These are phyloP conservation scores for Colletotrichum echinochloae DNA, from an alignment of 2,329 filamentous ascomycete genomes.

Conservation along the genomic window DNA sequence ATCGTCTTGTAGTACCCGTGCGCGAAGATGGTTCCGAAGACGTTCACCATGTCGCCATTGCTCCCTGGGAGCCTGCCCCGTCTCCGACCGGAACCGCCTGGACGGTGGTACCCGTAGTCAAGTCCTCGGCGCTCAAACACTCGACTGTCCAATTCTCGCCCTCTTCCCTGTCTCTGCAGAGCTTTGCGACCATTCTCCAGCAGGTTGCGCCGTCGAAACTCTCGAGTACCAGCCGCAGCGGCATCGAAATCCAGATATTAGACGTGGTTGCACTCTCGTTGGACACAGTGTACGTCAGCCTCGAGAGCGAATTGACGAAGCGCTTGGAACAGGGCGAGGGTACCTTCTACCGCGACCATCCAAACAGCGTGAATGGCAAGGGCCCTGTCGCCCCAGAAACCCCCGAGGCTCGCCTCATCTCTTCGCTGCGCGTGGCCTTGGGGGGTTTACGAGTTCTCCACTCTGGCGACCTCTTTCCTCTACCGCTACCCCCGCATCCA, in stretches of 20 bases:
- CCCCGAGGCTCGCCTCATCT: slow-evolving; percentile 57
- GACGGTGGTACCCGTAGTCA: slow-evolving; percentile 84
- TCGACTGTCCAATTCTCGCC: slow-evolving; percentile 85
- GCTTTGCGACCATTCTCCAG: slow-evolving; percentile 80
- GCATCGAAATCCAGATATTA: slow-evolving; percentile 86
- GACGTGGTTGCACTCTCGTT: slow-evolving; percentile 84
- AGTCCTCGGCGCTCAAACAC: slow-evolving; percentile 73
- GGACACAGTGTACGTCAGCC: slow-evolving; percentile 86
- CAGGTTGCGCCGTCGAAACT: slow-evolving; percentile 81
- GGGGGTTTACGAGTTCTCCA: slow-evolving; percentile 82
- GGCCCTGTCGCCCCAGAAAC: slow-evolving; percentile 48
- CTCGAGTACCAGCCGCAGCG: slow-evolving; percentile 76
- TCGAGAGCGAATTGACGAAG: slow-evolving; percentile 84
- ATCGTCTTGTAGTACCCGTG: slow-evolving; percentile 3
- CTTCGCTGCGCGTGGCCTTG: slow-evolving; percentile 80
- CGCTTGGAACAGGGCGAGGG: slow-evolving; percentile 86
- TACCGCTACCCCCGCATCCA: slow-evolving; percentile 85
- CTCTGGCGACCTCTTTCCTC: slow-evolving; percentile 79
- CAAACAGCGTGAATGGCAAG: slow-evolving; percentile 55
- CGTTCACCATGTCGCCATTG: slow-evolving; percentile 75
- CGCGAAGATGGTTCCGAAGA: slow-evolving; percentile 49
- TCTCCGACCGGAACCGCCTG: slow-evolving; percentile 75
- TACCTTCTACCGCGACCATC: slow-evolving; percentile 79
- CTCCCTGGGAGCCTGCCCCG: slow-evolving; percentile 75
- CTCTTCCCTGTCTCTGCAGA: slow-evolving; percentile 78